Percentiles rank a stretch among this genome's conserved stretches.
These are phyloP conservation scores for Aspergillus viridinutans DNA, from an alignment of 2,329 filamentous ascomycete species.

Conservation along the genomic window DNA sequence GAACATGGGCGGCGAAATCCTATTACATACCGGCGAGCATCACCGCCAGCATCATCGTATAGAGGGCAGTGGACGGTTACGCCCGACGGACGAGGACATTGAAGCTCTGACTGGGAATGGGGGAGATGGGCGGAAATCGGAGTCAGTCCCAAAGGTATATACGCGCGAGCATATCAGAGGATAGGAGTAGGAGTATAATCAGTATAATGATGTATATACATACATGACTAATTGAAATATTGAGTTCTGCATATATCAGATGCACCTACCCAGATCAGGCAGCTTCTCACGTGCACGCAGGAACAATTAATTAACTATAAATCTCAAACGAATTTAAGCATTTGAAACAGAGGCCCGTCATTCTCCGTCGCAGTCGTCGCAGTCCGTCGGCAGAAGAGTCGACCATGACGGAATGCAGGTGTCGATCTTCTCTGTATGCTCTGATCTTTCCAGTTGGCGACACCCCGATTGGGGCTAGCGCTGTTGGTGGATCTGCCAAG, in stretches of 20 bases:
- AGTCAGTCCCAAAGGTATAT: conserved; percentile 1
- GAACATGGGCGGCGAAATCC: conserved; percentile 14
- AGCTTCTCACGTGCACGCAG: background rate
- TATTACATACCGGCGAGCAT: conserved; percentile 2
- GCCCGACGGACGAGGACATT: background rate
- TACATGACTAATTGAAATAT: background rate
- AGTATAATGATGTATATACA: background rate
- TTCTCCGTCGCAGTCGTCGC: too few relatives aligned
- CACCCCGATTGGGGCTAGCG: background rate
- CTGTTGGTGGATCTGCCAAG: background rate
- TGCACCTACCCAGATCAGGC: too few relatives aligned
- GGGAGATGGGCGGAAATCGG: background rate
- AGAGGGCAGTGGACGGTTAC: background rate
- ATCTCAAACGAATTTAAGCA: background rate
- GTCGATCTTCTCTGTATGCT: background rate
- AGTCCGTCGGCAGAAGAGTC: background rate
- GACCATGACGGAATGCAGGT: background rate
- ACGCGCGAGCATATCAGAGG: background rate
- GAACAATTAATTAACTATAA: too few relatives aligned
- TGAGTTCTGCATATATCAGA: too few relatives aligned
- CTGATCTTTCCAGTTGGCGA: background rate
- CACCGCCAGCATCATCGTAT: background rate
- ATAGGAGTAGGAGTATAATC: too few relatives aligned
- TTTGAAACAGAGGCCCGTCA: background rate
- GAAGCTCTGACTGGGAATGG: background rate